phyloP scores from a whole-genome alignment of 2,329 filamentous ascomycete species.

The Myriosclerotinia scirpicola region DNA sequence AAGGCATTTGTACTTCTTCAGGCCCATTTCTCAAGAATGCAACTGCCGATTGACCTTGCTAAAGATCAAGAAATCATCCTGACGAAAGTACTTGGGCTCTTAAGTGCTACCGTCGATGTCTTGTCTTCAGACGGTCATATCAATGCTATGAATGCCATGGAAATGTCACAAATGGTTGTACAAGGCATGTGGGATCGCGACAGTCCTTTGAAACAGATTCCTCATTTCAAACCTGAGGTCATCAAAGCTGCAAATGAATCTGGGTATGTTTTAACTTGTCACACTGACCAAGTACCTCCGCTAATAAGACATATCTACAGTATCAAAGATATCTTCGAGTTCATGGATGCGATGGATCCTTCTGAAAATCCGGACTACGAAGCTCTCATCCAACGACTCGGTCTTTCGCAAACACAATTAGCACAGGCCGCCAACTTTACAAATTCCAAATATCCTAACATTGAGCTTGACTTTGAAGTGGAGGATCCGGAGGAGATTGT shows the following conservation, averaged over 20 bases:
- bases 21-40: conserved; percentile 96
- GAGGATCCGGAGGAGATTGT: conserved; percentile 77
- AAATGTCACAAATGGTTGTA: conserved; percentile 98
- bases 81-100: conserved; percentile 78
- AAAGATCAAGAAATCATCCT: conserved; percentile 93
- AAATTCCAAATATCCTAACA: conserved; percentile 92
- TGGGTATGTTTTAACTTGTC: conserved; percentile 55
- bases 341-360: conserved; percentile 98
- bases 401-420: conserved; percentile 78
- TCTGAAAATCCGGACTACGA: conserved; percentile 84
- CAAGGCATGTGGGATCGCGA: conserved; percentile 99
- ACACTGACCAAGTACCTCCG: conserved; percentile 1
- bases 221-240: conserved; percentile 82
- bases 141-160: conserved; percentile 98
- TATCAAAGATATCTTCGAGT: conserved; percentile 93
- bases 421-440: conserved; percentile 91
- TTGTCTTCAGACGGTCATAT: conserved; percentile 93
- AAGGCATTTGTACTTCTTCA: conserved; percentile 97
- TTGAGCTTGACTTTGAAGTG: conserved; percentile 86
- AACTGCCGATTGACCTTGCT: conserved; percentile 88
- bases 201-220: conserved; percentile 94
- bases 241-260: conserved; percentile 80
- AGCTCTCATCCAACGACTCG: conserved; percentile 73
- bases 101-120: conserved; percentile 92
- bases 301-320: conserved; percentile 47